Evolutionary conservation across 2,329 filamentous ascomycete species (phyloP), one percentile per base, ranked within the genome.

Genomic region (Epichloe sp.): DNA sequence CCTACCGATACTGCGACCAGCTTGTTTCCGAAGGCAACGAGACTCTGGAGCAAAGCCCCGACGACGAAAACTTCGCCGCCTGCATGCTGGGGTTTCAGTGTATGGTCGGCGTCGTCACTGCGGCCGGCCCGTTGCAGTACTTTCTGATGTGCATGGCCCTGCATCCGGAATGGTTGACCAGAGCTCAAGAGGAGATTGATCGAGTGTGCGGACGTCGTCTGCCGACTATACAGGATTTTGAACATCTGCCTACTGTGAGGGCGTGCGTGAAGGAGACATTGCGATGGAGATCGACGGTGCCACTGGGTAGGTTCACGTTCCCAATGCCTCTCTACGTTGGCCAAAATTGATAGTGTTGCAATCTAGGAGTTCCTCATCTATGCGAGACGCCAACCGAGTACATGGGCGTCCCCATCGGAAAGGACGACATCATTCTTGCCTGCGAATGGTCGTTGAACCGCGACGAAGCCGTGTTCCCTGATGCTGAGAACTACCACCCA

Each of bases 251-350:
- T 15, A 44, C 43, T 0, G 69, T 80, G 10, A 67, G 77, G 15
- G 77, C 77, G 1, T 75, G 75, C 42, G 63, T 80, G 26, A 79
- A 80, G 62, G 78, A 82, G 63, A 76, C 74, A 14, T 60, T 79
- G n/a, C 66, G 78, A 44, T 80, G 77, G 77, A 67, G 76, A 48
- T 78, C 77, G 4, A 71, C 75, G 37, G 75, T 79, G 4, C 75
- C 77, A 11, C 65, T 77, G 26, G 43, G 43, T 44, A 44, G 19
- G 23, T 26, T 26, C 26, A 26, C 26, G 26, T 26, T 26, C 26
- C 26, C 26, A 26, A 26, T 26, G 7, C 26, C 26, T 26, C 26
- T 26, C 7, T 1, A 26, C 26, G 26, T 26, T 26, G 26, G 26
- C 26, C 6, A 8, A 26, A 26, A 8, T 26, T 26, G 26, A 26